These are phyloP conservation scores for Paspalum notatum DNA, from an alignment of 176 grass and related monocot genomes.

Conservation along the genomic window DNA sequence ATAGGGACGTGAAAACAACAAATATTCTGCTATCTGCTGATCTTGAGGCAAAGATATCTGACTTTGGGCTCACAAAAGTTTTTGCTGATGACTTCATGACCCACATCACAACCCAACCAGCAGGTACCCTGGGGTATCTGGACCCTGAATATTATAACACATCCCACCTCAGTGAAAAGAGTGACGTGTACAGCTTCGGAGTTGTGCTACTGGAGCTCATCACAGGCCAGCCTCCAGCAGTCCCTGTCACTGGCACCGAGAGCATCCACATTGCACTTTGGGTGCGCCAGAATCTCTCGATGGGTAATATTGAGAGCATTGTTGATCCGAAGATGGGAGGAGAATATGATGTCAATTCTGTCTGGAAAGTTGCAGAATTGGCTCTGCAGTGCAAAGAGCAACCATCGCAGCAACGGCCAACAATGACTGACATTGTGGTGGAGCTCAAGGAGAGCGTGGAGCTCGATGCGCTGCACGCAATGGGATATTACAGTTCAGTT, in stretches of 20 bases:
- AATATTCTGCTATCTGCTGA: slow-evolving; percentile 36
- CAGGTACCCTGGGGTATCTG: slow-evolving; percentile 19
- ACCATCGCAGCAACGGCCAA: not conserved
- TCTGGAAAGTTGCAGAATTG: slow-evolving; percentile 33
- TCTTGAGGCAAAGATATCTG: slow-evolving; percentile 11
- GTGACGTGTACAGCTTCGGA: slow-evolving; percentile 38
- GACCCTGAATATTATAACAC: slow-evolving; percentile 35
- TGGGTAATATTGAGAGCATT: slow-evolving; percentile 3
- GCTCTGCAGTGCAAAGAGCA: slow-evolving; percentile 19
- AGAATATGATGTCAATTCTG: slow-evolving; percentile 22
- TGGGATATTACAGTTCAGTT: slow-evolving; percentile 15
- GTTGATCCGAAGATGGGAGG: slow-evolving; percentile 17
- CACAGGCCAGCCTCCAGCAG: slow-evolving; percentile 4
- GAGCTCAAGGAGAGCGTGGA: slow-evolving; percentile 18
- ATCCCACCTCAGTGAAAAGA: slow-evolving; percentile 30
- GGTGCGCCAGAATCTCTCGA: slow-evolving; percentile 14
- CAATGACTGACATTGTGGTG: slow-evolving; percentile 30
- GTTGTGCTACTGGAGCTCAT: slow-evolving; percentile 37
- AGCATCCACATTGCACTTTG: not conserved
- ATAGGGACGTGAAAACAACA: slow-evolving; percentile 32
- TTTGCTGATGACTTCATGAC: slow-evolving; percentile 7
- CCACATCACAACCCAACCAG: not conserved
- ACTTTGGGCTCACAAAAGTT: slow-evolving; percentile 37
- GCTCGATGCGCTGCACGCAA: slow-evolving; percentile 2
- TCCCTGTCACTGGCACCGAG: not conserved